Evolutionary conservation across 768 basidiomycete species (phyloP).

Genomic region (Lactifluus rugatus): DNA sequence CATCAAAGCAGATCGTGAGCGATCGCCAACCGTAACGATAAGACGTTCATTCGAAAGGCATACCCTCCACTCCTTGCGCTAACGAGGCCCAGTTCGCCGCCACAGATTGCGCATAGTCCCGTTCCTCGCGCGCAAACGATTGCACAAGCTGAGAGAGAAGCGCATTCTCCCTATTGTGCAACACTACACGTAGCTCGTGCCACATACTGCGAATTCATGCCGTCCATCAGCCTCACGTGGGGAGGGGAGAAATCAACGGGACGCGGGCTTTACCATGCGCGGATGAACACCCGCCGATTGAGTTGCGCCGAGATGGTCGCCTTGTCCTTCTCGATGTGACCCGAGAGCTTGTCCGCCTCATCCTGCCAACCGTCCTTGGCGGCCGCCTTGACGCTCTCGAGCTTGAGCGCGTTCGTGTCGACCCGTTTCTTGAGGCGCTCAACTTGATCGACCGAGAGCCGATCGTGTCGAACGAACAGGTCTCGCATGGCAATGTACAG

Average conservation of each 20-base stretch:
- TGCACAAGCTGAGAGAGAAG: constrained; percentile 67
- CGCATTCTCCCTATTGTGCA: constrained; percentile 85
- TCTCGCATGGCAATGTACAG: constrained; percentile 83
- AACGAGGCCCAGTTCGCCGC: constrained; percentile 68
- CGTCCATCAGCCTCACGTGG: neutral
- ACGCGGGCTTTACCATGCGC: constrained; percentile 79
- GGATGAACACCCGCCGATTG: constrained; percentile 75
- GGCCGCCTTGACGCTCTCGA: constrained; percentile 59
- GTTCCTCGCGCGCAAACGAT: constrained; percentile 65
- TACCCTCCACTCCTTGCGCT: constrained; percentile 56
- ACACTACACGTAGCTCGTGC: constrained; percentile 88
- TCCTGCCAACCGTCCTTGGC: constrained; percentile 80
- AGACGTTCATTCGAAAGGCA: constrained; percentile 72
- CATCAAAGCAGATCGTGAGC: constrained; percentile 11
- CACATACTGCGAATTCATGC: constrained; percentile 70
- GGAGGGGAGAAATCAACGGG: neutral
- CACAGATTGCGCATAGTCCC: constrained; percentile 52
- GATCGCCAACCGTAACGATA: neutral
- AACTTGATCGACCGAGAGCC: constrained; percentile 81
- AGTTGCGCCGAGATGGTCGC: constrained; percentile 65
- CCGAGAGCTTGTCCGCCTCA: constrained; percentile 68
- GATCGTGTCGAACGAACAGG: constrained; percentile 76
- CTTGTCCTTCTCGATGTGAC: constrained; percentile 77
- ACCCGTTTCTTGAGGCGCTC: constrained; percentile 83
- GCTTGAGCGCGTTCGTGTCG: constrained; percentile 62